Conservation (phyloP, 1,284 basidiomycete genomes). For the Tilletia indica region DNA sequence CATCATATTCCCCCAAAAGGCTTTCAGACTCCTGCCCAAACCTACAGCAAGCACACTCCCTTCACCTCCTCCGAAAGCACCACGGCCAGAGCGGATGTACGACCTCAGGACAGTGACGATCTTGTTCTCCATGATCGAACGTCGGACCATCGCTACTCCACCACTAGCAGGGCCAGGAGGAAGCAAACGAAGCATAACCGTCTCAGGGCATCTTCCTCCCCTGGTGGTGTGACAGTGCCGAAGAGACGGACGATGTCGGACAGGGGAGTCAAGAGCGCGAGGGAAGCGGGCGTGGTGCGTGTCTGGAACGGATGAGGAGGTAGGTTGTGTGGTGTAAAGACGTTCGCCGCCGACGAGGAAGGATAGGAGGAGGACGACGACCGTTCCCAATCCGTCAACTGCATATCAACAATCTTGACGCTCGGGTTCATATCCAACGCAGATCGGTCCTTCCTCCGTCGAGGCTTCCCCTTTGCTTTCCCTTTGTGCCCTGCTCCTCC, state of each 20-base stretch:
- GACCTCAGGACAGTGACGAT: background rate
- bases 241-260: slow-evolving; percentile 13
- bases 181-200: background rate
- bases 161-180: background rate
- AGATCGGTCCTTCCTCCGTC: background rate
- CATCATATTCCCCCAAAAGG: no score
- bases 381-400: background rate
- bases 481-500: background rate
- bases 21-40: no score
- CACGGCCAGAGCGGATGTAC: no score
- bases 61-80: no score
- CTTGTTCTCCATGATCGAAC: no score
- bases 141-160: no score
- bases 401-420: slow-evolving; percentile 5
- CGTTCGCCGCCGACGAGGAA: background rate
- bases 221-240: background rate
- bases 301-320: slow-evolving; percentile 6
- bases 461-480: slow-evolving; percentile 5
- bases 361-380: background rate
- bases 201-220: background rate
- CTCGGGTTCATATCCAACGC: background rate
- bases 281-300: slow-evolving; percentile 1
- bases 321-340: background rate
- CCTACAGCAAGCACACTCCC: no score
- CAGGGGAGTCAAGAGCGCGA: background rate